These are phyloP conservation scores for Schwanniomyces etchellsii DNA, from an alignment of 1,139 yeast species.

Conservation along the genomic window DNA sequence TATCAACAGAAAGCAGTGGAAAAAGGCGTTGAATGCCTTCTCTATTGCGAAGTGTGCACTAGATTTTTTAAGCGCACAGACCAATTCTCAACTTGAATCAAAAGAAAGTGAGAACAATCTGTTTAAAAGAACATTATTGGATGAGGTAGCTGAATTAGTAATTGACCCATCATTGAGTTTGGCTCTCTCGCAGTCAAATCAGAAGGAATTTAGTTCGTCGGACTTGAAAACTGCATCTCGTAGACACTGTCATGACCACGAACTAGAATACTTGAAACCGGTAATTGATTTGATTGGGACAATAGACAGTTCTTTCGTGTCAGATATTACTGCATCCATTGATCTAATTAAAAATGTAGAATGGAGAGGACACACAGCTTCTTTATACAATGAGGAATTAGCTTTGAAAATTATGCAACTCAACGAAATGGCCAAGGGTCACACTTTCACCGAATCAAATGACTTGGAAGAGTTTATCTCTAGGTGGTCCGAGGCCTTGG, in stretches of 20 bases:
- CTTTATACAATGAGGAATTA: slow-evolving; percentile 64
- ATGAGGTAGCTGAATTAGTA: slow-evolving; percentile 52
- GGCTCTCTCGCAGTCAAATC: slow-evolving; percentile 43
- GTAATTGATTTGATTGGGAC: slow-evolving; percentile 33
- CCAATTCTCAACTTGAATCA: slow-evolving; percentile 4
- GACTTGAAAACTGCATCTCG: slow-evolving; percentile 47
- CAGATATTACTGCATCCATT: slow-evolving; percentile 23
- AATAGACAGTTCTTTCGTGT: slow-evolving; percentile 38
- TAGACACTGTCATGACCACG: slow-evolving; percentile 30
- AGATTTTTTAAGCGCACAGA: slow-evolving; percentile 36
- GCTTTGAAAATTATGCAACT: slow-evolving; percentile 52
- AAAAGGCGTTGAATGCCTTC: slow-evolving; percentile 43
- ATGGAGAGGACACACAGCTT: slow-evolving; percentile 78
- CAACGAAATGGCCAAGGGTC: slow-evolving; percentile 15
- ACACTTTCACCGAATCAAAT: slow-evolving; percentile 16
- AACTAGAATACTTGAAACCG: slow-evolving; percentile 28
- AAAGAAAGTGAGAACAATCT: slow-evolving; percentile 7
- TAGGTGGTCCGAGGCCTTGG: slow-evolving; percentile 35
- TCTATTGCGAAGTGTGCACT: slow-evolving; percentile 61
- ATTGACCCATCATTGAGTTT: slow-evolving; percentile 67
- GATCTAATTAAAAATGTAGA: slow-evolving; percentile 33
- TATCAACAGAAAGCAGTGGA: slow-evolving; percentile 57
- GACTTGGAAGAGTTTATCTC: slow-evolving; percentile 28
- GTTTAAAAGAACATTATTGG: slow-evolving; percentile 39
- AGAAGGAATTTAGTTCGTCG: slow-evolving; percentile 17